Percentiles rank a stretch among this genome's conserved stretches.
These are phyloP conservation scores for Acacia pycnantha DNA, from an alignment of 331 rosid species.

Conservation along the genomic window DNA sequence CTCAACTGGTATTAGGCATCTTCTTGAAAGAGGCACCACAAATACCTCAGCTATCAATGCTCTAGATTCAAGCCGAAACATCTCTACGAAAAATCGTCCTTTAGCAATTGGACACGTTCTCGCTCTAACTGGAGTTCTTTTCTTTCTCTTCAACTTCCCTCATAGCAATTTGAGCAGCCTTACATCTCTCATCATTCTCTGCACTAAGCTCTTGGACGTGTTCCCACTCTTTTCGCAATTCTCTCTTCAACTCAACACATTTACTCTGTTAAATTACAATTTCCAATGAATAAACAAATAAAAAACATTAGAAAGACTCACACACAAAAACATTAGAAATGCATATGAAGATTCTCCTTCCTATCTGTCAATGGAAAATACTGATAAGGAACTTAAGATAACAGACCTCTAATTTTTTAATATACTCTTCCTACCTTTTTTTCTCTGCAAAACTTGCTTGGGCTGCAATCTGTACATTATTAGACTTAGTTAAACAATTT, in stretches of 20 bases:
- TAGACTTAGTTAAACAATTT: slow-evolving; percentile 38
- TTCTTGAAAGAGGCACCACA: not conserved
- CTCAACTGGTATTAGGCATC: not conserved
- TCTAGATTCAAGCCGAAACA: slow-evolving; percentile 54
- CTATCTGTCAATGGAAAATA: not conserved
- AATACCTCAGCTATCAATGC: slow-evolving; percentile 55
- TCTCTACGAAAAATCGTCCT: slow-evolving; percentile 48
- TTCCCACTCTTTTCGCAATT: slow-evolving; percentile 57
- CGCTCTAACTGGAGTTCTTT: slow-evolving; percentile 40
- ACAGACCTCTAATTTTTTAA: slow-evolving; percentile 28
- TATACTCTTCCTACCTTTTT: not conserved
- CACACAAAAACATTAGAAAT: not conserved
- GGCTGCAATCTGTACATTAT: slow-evolving; percentile 46
- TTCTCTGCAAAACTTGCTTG: slow-evolving; percentile 46
- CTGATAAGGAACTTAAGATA: not conserved
- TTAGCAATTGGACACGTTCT: not conserved
- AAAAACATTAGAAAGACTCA: no score
- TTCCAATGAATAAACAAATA: not conserved
- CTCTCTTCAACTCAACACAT: slow-evolving; percentile 58
- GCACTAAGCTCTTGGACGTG: slow-evolving; percentile 41
- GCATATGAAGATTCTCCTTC: not conserved
- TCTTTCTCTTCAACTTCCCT: slow-evolving; percentile 61
- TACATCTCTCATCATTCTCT: slow-evolving; percentile 43
- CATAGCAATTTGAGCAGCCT: slow-evolving; percentile 46
- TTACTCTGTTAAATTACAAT: slow-evolving; percentile 46